phyloP scores from a whole-genome alignment of 345 rosid genomes.

The Ceriops tagal region DNA sequence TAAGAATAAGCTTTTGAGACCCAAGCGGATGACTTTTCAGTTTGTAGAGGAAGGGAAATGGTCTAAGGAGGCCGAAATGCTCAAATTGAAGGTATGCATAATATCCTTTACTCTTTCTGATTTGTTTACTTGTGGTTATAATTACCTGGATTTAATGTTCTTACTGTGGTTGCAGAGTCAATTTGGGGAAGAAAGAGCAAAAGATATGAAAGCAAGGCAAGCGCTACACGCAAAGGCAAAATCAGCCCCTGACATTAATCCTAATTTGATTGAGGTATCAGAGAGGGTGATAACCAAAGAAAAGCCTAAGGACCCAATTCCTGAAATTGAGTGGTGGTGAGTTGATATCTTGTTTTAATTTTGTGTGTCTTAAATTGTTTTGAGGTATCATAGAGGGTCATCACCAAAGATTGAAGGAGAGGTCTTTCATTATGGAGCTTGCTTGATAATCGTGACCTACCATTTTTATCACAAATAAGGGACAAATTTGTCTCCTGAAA shows the following conservation, averaged over 20 bases:
- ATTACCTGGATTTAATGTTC: conserved; percentile 17
- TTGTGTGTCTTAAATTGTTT: not conserved
- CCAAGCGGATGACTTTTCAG: conserved; percentile 82
- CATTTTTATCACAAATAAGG: not conserved
- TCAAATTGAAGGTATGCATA: conserved; percentile 63
- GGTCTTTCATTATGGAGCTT: not conserved
- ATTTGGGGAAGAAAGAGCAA: conserved; percentile 94
- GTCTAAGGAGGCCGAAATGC: conserved; percentile 84
- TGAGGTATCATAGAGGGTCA: too few species aligned
- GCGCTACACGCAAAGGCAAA: conserved; percentile 86
- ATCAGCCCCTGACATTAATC: conserved; percentile 78
- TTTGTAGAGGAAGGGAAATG: conserved; percentile 99
- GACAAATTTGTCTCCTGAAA: not conserved
- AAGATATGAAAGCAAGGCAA: conserved; percentile 86
- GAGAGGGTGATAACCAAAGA: conserved; percentile 75
- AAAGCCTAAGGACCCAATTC: conserved; percentile 73
- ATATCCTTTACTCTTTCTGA: not conserved
- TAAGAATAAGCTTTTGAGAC: conserved; percentile 78
- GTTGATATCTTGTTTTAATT: conserved; percentile 20
- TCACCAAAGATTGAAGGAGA: too few species aligned
- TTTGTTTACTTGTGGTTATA: not conserved
- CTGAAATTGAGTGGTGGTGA: conserved; percentile 97
- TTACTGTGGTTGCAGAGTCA: conserved; percentile 50
- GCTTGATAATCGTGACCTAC: not conserved
- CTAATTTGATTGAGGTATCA: conserved; percentile 84